Evolutionary conservation across 2,329 filamentous ascomycete species (phyloP), one percentile per base, ranked within the genome.

Genomic region (Aspergillus sp.): DNA sequence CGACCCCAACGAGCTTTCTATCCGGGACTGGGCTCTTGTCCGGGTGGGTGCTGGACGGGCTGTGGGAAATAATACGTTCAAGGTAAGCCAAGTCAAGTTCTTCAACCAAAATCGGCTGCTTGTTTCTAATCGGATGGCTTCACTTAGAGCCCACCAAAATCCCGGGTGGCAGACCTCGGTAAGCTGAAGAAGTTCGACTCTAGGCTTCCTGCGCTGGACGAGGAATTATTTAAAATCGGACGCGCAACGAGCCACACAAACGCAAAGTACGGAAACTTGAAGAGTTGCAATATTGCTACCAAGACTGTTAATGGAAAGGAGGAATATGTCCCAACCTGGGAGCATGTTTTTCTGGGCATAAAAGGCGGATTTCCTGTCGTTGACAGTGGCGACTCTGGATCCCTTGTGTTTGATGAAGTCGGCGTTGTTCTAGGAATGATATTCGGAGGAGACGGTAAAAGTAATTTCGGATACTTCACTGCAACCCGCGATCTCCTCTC

Each of bases 1-100:
- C n/a, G 40, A 40, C 19, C 9, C 54, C 2, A 15, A 24, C 1
- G 1, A 9, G 4, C 46, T 41, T 27, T 56, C 54, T 1, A 39
- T 51, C 7, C 12, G 44, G 23, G 54, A 51, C 14, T 56, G 54
- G 54, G 54, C 54, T 2, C 31, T 56, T 4, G 23, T 56, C 6
- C 24, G 23, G 17, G 39, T 4, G 5, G n/a, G 12, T n/a, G 3
- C 2, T 1, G n/a, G 27, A n/a, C 24, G 23, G 6, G 8, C n/a
- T 12, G 15, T 7, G 15, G 45, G 23, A 2, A 35, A 9, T 2
- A 49, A 44, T 12, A 11, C 1, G 0, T 37, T 49, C 17, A 33
- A 17, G 9, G 27, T 19, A 33, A 17, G 9, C 12, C 8, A 5
- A 5, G 12, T 15, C 1, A 1, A 11, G 23, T 3, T 11, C 21